Conservation (phyloP, 73 alveolate genomes). For the Tetrahymena thermophila region DNA sequence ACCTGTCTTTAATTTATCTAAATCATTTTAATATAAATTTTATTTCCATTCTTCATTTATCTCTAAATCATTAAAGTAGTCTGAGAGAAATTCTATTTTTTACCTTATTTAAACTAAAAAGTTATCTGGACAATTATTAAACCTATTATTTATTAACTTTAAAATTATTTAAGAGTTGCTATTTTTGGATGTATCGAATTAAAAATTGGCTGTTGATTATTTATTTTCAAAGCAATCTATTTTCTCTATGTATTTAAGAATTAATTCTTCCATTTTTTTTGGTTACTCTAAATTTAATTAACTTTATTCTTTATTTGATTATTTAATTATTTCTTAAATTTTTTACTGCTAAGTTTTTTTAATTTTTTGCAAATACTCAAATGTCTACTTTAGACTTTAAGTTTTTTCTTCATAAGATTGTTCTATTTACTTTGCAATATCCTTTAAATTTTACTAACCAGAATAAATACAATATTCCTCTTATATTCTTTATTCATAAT, state of each 20-base stretch:
- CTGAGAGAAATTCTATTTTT: not conserved
- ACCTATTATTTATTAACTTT: not conserved
- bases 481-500: not conserved
- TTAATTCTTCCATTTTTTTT: not conserved
- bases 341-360: not conserved
- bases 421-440: not conserved
- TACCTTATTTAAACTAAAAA: not conserved
- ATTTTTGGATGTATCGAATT: not conserved
- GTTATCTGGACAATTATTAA: not conserved
- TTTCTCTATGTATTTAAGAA: not conserved
- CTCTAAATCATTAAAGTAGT: not conserved
- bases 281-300: not conserved
- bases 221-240: not conserved
- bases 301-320: not conserved
- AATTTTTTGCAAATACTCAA: not conserved
- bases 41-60: not conserved
- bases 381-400: not conserved
- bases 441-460: not conserved
- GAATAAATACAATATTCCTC: not conserved
- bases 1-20: not conserved
- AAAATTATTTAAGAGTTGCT: not conserved
- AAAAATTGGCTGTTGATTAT: not conserved
- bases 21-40: not conserved
- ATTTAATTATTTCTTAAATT: not conserved
- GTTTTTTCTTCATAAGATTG: not conserved